Percentiles rank a stretch among this genome's conserved stretches.
phyloP scores from a whole-genome alignment of 163 green algal genomes.

The Scenedesmus sp. region DNA sequence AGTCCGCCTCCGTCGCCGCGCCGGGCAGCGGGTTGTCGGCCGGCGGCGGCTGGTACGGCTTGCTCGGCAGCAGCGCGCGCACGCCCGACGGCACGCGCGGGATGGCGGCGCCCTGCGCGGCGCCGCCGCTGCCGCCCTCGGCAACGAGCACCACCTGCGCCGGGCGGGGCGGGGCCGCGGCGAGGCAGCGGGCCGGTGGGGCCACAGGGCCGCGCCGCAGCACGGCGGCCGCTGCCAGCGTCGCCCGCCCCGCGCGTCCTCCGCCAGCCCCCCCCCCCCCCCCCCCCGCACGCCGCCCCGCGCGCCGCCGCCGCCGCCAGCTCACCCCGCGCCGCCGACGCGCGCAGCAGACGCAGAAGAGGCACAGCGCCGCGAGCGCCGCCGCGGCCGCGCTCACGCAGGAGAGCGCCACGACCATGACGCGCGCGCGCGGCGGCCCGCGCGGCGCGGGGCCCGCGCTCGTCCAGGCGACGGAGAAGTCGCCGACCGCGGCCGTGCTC shows the following conservation, averaged over 20 bases:
- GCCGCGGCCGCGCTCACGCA: slow-evolving; percentile 14
- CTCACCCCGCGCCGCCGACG: slow-evolving; percentile 31
- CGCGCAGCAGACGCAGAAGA: slow-evolving; percentile 39
- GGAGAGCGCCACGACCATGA: slow-evolving; percentile 31
- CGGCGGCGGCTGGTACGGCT: slow-evolving; percentile 38
- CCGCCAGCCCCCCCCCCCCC: no score
- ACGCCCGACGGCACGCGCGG: slow-evolving; percentile 31
- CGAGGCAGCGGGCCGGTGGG: no score
- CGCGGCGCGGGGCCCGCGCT: background rate
- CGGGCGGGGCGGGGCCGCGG: no score
- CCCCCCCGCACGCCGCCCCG: no score
- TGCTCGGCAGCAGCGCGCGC: slow-evolving; percentile 34
- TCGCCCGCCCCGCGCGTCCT: background rate
- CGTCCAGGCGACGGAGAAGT: slow-evolving; percentile 20
- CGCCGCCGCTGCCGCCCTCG: no score
- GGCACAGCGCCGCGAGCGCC: slow-evolving; percentile 19
- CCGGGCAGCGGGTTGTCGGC: slow-evolving; percentile 31
- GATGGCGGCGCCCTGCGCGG: background rate
- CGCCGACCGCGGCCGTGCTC: slow-evolving; percentile 36
- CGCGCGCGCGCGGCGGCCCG: background rate
- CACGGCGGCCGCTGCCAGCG: no score
- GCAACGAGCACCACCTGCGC: slow-evolving; percentile 22
- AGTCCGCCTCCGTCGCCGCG: slow-evolving; percentile 35
- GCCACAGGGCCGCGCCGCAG: no score
- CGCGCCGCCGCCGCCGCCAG: no score